phyloP scores from a whole-genome alignment of 2,329 filamentous ascomycete genomes.

The Diaporthe sp. region DNA sequence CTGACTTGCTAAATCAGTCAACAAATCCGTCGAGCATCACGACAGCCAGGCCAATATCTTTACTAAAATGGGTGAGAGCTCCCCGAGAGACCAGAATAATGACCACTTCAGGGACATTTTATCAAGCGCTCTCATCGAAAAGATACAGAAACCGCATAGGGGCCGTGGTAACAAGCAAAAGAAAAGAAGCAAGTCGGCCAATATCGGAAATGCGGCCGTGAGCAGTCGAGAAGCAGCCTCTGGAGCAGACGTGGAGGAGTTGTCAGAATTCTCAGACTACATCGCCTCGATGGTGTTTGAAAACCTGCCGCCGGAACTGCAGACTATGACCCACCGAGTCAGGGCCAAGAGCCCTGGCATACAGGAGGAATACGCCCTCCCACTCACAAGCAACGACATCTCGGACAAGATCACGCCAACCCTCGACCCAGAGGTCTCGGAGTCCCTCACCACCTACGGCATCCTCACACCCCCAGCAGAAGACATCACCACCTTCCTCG shows the following conservation, averaged over 20 bases:
- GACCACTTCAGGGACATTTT: slow-evolving; percentile 81
- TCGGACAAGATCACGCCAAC: slow-evolving; percentile 62
- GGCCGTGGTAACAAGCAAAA: slow-evolving; percentile 54
- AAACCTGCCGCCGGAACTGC: slow-evolving; percentile 72
- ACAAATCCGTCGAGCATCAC: not conserved
- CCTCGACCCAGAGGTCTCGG: slow-evolving; percentile 72
- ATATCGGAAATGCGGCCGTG: not conserved
- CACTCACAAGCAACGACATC: slow-evolving; percentile 65
- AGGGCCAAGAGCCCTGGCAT: slow-evolving; percentile 65
- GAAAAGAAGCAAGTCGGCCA: slow-evolving; percentile 46
- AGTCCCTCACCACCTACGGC: slow-evolving; percentile 77
- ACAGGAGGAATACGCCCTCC: slow-evolving; percentile 68
- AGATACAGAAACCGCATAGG: slow-evolving; percentile 64
- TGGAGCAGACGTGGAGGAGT: slow-evolving; percentile 69
- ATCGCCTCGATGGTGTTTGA: slow-evolving; percentile 78
- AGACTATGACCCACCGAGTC: slow-evolving; percentile 71
- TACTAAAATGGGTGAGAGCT: not conserved
- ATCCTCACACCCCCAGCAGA: slow-evolving; percentile 62
- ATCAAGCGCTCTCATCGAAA: slow-evolving; percentile 76
- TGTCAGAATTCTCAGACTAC: slow-evolving; percentile 87
- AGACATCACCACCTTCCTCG: slow-evolving; percentile 70
- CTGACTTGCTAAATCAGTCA: not conserved
- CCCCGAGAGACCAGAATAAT: not conserved
- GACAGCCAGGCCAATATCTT: not conserved
- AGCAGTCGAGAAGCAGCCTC: not conserved